phyloP scores from a whole-genome alignment of 1,139 yeast genomes.

The Yamadazyma epiphylla region DNA sequence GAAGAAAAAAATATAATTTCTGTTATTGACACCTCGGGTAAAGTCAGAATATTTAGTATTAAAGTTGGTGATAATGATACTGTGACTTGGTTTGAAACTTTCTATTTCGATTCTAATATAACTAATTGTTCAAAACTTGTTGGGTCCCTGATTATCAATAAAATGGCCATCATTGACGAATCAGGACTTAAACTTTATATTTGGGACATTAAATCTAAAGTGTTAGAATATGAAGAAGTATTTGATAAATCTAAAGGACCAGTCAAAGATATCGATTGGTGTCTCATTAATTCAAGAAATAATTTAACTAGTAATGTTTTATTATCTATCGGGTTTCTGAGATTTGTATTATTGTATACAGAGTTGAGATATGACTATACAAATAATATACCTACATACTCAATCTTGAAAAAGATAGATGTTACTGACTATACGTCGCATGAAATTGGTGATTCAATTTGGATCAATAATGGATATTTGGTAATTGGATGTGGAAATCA shows the following conservation, averaged over 20 bases:
- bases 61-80: constrained; percentile 9
- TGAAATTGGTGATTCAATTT: constrained; percentile 80
- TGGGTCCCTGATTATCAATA: constrained; percentile 67
- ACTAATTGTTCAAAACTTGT: constrained; percentile 50
- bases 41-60: constrained; percentile 39
- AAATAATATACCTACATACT: constrained; percentile 71
- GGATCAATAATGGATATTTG: constrained; percentile 76
- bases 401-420: constrained; percentile 70
- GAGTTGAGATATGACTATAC: constrained; percentile 89
- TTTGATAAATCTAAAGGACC: constrained; percentile 34
- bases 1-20: constrained; percentile 54
- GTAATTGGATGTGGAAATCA: constrained; percentile 91
- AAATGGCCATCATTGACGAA: constrained; percentile 66
- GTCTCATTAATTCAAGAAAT: constrained; percentile 48
- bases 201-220: constrained; percentile 72
- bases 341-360: constrained; percentile 64
- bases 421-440: constrained; percentile 72
- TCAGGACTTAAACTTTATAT: constrained; percentile 51
- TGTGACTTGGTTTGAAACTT: constrained; percentile 50
- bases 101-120: constrained; percentile 54
- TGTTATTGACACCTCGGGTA: constrained; percentile 53
- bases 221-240: constrained; percentile 60
- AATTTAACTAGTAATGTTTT: constrained; percentile 56
- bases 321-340: constrained; percentile 71
- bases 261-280: constrained; percentile 76